Conservation (phyloP, 164 flowering plant species). For the Chimonanthus praecox region DNA sequence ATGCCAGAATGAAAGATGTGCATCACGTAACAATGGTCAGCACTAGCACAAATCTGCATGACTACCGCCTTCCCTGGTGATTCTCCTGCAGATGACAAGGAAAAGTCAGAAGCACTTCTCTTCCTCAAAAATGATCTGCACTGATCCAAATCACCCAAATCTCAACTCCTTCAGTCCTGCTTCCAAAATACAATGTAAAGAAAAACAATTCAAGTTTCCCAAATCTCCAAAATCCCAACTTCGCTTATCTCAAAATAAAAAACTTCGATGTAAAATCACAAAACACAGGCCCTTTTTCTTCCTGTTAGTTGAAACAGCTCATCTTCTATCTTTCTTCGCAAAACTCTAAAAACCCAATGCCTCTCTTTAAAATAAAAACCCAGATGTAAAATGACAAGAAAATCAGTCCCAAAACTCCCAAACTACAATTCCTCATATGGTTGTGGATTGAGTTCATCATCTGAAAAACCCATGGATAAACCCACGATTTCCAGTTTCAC, state of each 20-base stretch:
- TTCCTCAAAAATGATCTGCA: not conserved
- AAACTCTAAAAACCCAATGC: no score
- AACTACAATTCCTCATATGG: not conserved
- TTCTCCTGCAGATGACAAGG: slow-evolving; percentile 40
- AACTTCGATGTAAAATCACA: not conserved
- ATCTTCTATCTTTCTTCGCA: no score
- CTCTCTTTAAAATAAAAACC: not conserved
- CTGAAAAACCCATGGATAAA: no score
- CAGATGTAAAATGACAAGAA: not conserved
- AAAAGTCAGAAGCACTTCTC: not conserved
- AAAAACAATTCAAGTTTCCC: not conserved
- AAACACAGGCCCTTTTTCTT: not conserved
- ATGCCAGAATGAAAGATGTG: slow-evolving; percentile 86
- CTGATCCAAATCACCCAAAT: not conserved
- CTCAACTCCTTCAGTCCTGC: not conserved
- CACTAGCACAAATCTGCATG: slow-evolving; percentile 69
- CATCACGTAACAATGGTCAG: slow-evolving; percentile 59
- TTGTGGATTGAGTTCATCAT: no score
- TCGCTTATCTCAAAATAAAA: no score
- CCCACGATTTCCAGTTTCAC: no score
- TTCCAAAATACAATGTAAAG: no score
- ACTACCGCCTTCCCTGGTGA: slow-evolving; percentile 69
- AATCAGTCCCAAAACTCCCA: not conserved
- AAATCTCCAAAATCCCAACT: not conserved
- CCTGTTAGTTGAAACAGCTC: not conserved